phyloP scores from a whole-genome alignment of 2,329 filamentous ascomycete genomes.

The Epichloe gansuensis region DNA sequence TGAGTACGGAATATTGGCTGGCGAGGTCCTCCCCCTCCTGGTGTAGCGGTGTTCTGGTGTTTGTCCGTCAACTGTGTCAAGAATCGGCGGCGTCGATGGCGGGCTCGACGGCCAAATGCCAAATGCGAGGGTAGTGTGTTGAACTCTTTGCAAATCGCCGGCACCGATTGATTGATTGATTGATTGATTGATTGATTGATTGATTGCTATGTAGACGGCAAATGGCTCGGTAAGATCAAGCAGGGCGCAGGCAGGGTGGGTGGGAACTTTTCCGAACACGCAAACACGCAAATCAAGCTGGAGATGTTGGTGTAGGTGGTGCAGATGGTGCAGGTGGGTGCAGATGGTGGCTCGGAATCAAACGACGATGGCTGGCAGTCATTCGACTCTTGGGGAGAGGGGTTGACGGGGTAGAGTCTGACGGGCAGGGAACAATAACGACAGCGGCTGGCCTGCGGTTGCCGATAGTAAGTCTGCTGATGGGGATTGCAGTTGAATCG shows the following conservation, averaged over 20 bases:
- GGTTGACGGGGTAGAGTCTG: conserved; percentile 4
- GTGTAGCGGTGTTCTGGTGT: neutral
- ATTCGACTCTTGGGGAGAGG: conserved; percentile 1
- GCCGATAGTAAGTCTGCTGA: conserved; percentile 1
- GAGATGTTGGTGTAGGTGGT: neutral
- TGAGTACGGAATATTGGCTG: neutral
- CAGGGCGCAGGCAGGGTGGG: neutral
- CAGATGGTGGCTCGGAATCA: conserved; percentile 5
- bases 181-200: neutral
- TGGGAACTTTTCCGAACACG: neutral
- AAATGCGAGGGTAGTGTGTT: neutral
- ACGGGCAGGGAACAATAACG: conserved; percentile 3
- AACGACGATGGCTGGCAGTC: conserved; percentile 6
- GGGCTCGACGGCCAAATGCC: conserved; percentile 2
- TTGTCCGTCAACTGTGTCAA: neutral
- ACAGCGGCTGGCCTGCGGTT: neutral
- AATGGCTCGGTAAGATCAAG: neutral
- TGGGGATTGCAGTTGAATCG: conserved; percentile 1
- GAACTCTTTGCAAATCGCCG: conserved; percentile 1
- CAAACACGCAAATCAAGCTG: conserved; percentile 2
- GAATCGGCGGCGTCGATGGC: neutral
- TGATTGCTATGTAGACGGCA: neutral
- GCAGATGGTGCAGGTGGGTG: neutral
- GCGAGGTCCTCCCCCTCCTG: conserved; percentile 1
- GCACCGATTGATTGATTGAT: neutral